Percentiles rank a stretch among this genome's conserved stretches.
Evolutionary conservation across 179 eudicot species (phyloP).

Genomic region (Spinacia oleracea): DNA sequence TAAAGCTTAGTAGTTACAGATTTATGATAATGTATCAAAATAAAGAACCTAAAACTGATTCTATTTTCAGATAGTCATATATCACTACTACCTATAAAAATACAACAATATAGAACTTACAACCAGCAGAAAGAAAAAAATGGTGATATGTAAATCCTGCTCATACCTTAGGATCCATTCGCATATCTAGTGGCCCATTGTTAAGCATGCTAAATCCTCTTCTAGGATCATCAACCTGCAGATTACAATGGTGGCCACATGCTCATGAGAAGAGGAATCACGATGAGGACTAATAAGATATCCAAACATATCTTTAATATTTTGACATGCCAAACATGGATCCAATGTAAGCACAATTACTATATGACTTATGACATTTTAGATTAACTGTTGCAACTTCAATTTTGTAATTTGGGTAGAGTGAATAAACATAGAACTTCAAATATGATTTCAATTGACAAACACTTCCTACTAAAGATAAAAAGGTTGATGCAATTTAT

Average conservation of each 20-base stretch:
- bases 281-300: neutral
- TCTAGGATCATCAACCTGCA: constrained; percentile 80
- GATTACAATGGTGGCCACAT: constrained; percentile 1
- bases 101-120: constrained; percentile 8
- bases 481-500: neutral
- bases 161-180: constrained; percentile 90
- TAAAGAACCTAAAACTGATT: neutral
- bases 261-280: neutral
- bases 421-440: neutral
- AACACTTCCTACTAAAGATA: neutral
- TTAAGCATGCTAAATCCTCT: constrained; percentile 90
- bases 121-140: constrained; percentile 7
- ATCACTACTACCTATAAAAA: neutral
- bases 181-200: constrained; percentile 94
- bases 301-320: neutral
- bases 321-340: neutral
- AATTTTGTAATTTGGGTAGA: neutral
- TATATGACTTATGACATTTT: neutral
- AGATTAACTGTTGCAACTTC: neutral
- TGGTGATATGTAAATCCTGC: constrained; percentile 2
- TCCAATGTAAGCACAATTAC: neutral
- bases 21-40: neutral
- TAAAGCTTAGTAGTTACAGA: neutral
- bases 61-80: neutral
- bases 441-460: neutral